Evolutionary conservation across 176 grass and related monocot species (phyloP).

Genomic region (Urochloa ruziziensis): DNA sequence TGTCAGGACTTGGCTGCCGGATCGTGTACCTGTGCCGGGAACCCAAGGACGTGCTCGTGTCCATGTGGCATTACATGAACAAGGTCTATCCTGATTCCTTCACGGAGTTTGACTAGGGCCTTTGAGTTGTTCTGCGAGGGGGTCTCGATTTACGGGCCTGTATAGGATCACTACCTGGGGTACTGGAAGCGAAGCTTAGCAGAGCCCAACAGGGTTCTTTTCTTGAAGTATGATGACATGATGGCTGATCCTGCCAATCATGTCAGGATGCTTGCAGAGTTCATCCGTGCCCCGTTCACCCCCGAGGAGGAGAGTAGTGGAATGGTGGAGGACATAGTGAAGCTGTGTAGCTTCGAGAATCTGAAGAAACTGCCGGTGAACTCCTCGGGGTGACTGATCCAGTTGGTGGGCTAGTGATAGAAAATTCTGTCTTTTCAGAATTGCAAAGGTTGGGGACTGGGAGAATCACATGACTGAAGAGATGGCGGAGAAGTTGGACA

Average conservation of each 20-base stretch:
- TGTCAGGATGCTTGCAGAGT: slow-evolving; percentile 15
- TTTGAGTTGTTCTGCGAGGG: slow-evolving; percentile 18
- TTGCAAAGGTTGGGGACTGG: not conserved
- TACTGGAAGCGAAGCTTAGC: not conserved
- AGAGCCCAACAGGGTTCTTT: not conserved
- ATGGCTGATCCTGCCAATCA: not conserved
- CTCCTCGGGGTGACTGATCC: not conserved
- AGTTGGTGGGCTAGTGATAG: no score
- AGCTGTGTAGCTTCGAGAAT: slow-evolving; percentile 18
- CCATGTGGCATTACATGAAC: slow-evolving; percentile 4
- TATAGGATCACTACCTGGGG: not conserved
- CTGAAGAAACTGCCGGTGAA: not conserved
- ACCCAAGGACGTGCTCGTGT: slow-evolving; percentile 25
- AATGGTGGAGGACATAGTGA: not conserved
- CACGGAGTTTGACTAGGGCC: not conserved
- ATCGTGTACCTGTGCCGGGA: slow-evolving; percentile 22
- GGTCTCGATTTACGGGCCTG: not conserved
- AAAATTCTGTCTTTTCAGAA: no score
- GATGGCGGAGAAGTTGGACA: not conserved
- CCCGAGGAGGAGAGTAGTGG: not conserved
- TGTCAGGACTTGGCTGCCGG: not conserved
- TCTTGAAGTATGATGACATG: slow-evolving; percentile 22
- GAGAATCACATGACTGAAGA: not conserved
- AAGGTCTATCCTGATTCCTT: not conserved
- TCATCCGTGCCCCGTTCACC: slow-evolving; percentile 4